Conservation (phyloP, 495 filamentous ascomycete genomes). For the Neurospora africana region DNA sequence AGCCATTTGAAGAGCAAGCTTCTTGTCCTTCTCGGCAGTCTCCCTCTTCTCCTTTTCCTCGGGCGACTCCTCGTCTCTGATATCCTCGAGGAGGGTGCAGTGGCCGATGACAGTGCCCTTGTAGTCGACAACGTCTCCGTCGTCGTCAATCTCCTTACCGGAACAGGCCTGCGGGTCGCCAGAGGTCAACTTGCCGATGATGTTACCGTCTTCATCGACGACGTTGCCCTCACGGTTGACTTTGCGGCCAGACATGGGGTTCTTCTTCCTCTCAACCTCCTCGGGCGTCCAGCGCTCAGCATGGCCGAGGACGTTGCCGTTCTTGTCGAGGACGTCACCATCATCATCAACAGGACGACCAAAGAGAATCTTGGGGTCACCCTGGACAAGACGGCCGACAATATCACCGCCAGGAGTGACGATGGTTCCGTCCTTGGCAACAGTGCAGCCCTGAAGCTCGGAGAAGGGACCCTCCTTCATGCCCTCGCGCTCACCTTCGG, state of each 20-base stretch:
- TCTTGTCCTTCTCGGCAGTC: slow-evolving; percentile 53
- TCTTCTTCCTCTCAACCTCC: slow-evolving; percentile 51
- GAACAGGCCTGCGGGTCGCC: slow-evolving; percentile 60
- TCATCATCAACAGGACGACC: slow-evolving; percentile 75
- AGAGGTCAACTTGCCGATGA: slow-evolving; percentile 68
- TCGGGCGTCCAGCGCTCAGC: slow-evolving; percentile 77
- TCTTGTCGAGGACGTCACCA: slow-evolving; percentile 71
- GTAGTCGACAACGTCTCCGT: slow-evolving; percentile 73
- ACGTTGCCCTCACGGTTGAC: slow-evolving; percentile 80
- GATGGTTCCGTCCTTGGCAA: slow-evolving; percentile 69
- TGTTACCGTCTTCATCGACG: slow-evolving; percentile 66
- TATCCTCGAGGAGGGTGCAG: slow-evolving; percentile 66
- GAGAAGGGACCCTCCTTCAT: slow-evolving; percentile 70
- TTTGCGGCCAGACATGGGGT: slow-evolving; percentile 58
- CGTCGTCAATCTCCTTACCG: slow-evolving; percentile 75
- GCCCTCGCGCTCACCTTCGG: slow-evolving; percentile 54
- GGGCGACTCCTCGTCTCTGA: slow-evolving; percentile 42
- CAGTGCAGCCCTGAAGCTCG: slow-evolving; percentile 59
- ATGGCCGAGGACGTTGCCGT: slow-evolving; percentile 70
- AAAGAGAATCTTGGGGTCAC: slow-evolving; percentile 58
- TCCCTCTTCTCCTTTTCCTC: slow-evolving; percentile 44
- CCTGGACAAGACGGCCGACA: slow-evolving; percentile 63
- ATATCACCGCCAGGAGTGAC: slow-evolving; percentile 49
- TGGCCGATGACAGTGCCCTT: slow-evolving; percentile 76
- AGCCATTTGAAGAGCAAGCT: slow-evolving; percentile 70